phyloP scores from a whole-genome alignment of 495 filamentous ascomycete genomes.

The Xylaria sp. region DNA sequence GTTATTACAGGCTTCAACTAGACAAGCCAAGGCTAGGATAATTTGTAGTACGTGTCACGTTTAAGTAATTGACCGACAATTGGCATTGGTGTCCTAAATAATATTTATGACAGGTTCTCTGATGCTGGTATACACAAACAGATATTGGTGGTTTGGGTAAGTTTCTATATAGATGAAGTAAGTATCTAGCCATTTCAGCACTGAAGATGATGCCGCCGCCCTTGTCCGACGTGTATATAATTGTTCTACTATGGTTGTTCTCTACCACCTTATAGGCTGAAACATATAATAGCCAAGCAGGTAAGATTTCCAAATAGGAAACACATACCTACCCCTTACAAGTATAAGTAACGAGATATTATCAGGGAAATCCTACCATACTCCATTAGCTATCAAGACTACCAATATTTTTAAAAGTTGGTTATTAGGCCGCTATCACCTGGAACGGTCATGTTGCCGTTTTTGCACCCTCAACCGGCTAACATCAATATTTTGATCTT shows the following conservation, averaged over 20 bases:
- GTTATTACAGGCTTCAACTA: neutral
- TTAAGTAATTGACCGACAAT: neutral
- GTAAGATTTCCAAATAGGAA: neutral
- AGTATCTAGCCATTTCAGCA: neutral
- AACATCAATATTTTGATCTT: neutral
- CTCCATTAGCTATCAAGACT: neutral
- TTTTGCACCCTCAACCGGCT: neutral
- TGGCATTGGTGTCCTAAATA: neutral
- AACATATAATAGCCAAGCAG: neutral
- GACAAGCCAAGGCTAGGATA: neutral
- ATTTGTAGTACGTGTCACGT: conserved; percentile 1
- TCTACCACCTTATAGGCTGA: conserved; percentile 20
- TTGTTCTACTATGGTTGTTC: neutral
- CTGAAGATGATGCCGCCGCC: neutral
- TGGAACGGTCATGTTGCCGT: conserved; percentile 12
- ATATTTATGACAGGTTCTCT: neutral
- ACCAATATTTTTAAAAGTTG: neutral
- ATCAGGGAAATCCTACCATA: neutral
- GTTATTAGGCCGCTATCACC: neutral
- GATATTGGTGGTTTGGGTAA: neutral
- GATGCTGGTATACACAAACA: neutral
- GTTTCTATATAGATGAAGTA: neutral
- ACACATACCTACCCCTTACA: neutral
- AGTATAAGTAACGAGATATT: neutral
- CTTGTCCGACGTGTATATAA: conserved; percentile 12